Percentiles rank a stretch among this genome's conserved stretches.
Conservation (phyloP, 306 rosid genomes). For the Fragaria iinumae region DNA sequence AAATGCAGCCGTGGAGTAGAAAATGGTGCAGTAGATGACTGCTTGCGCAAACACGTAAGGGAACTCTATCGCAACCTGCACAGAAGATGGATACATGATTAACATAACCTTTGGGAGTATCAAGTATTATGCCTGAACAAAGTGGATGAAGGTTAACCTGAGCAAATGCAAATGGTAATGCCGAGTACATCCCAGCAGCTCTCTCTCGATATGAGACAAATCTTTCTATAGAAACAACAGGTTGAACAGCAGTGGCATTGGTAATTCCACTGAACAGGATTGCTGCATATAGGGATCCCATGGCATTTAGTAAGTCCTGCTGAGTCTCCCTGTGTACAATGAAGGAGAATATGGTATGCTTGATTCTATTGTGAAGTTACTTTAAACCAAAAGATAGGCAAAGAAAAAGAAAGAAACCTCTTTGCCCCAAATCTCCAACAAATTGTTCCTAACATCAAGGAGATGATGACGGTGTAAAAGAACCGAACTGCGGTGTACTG, state of each 20-base stretch:
- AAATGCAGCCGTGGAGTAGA: slow-evolving; percentile 85
- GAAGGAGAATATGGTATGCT: background rate
- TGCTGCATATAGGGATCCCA: slow-evolving; percentile 96
- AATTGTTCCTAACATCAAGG: slow-evolving; percentile 90
- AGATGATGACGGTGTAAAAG: slow-evolving; percentile 87
- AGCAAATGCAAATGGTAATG: slow-evolving; percentile 92
- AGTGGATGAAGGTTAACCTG: slow-evolving; percentile 54
- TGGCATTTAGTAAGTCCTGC: slow-evolving; percentile 86
- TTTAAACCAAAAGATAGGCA: background rate
- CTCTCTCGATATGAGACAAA: slow-evolving; percentile 95
- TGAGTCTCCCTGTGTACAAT: slow-evolving; percentile 62
- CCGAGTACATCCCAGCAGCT: slow-evolving; percentile 95
- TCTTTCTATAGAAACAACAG: slow-evolving; percentile 92
- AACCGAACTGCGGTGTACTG: slow-evolving; percentile 96
- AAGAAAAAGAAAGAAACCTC: slow-evolving; percentile 46
- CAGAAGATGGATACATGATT: slow-evolving; percentile 11
- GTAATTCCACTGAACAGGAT: slow-evolving; percentile 85
- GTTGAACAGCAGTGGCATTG: slow-evolving; percentile 91
- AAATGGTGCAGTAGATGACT: slow-evolving; percentile 72
- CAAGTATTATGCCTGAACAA: slow-evolving; percentile 7
- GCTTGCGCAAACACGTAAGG: slow-evolving; percentile 91
- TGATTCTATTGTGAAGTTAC: background rate
- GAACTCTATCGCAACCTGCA: slow-evolving; percentile 86
- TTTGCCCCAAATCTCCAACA: slow-evolving; percentile 94
- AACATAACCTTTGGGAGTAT: slow-evolving; percentile 26